Conservation (phyloP, 352 stramenopile species). For the Aphanomyces astaci region DNA sequence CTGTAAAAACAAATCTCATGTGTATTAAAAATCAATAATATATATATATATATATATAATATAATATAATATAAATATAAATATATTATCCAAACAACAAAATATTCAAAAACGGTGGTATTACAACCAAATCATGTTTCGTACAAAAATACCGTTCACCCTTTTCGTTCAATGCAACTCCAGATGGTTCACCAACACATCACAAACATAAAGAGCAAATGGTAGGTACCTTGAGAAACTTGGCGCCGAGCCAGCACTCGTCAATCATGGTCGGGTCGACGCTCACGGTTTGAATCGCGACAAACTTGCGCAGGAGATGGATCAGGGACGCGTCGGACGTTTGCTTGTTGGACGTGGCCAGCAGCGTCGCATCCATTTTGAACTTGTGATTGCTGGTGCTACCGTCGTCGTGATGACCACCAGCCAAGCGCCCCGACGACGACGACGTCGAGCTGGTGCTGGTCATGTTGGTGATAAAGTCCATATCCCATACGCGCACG, state of each 20-base stretch:
- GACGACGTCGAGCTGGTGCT: not conserved
- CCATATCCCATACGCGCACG: conserved; percentile 19
- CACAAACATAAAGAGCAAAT: too few relatives aligned
- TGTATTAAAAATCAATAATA: too few relatives aligned
- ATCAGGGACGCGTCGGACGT: conserved; percentile 22
- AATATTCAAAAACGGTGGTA: too few relatives aligned
- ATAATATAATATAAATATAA: too few relatives aligned
- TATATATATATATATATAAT: too few relatives aligned
- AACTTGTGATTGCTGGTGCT: not conserved
- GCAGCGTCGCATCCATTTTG: conserved; percentile 13
- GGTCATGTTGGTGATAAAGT: conserved; percentile 22
- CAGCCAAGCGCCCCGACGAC: too few relatives aligned
- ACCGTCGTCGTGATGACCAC: not conserved
- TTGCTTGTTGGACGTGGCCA: conserved; percentile 17
- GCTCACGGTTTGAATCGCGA: conserved; percentile 21
- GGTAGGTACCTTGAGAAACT: conserved; percentile 25
- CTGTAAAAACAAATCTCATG: too few relatives aligned
- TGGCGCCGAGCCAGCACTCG: conserved; percentile 21
- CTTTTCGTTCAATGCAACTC: too few relatives aligned
- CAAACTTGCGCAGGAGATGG: conserved; percentile 19
- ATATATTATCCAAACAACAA: too few relatives aligned
- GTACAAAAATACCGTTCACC: too few relatives aligned
- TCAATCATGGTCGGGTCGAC: conserved; percentile 16
- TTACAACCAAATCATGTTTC: too few relatives aligned
- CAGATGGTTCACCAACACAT: too few relatives aligned